A percentile compares a stretch with the other conserved stretches of the same genome.
Conservation (phyloP, 2,329 filamentous ascomycete species). For the Delphinella strobiligena region DNA sequence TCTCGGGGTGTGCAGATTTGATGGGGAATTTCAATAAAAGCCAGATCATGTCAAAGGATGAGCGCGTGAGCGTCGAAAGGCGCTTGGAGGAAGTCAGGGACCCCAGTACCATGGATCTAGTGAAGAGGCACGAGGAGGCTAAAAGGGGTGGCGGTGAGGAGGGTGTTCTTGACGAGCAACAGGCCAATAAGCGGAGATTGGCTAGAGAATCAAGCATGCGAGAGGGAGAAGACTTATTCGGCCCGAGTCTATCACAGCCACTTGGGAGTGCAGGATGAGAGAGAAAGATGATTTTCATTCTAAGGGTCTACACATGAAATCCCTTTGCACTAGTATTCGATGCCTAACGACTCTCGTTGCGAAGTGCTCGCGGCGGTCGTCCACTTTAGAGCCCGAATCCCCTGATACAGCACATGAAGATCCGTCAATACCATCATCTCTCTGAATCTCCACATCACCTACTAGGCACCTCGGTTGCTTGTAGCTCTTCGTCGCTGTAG, state of each 20-base stretch:
- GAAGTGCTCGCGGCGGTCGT: neutral
- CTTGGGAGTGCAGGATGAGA: neutral
- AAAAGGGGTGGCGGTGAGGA: constrained; percentile 29
- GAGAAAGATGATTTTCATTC: too few species aligned
- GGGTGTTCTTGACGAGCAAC: constrained; percentile 26
- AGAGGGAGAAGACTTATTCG: constrained; percentile 33
- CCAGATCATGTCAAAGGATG: constrained; percentile 19
- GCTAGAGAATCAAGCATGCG: constrained; percentile 27
- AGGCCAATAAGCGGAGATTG: constrained; percentile 32
- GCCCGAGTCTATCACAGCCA: constrained; percentile 15
- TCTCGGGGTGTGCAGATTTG: constrained; percentile 28
- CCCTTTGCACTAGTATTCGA: too few species aligned
- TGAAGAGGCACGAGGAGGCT: constrained; percentile 54
- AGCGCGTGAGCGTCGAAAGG: constrained; percentile 36
- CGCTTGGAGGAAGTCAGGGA: constrained; percentile 66
- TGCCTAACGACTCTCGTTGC: neutral
- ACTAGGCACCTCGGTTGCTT: too few species aligned
- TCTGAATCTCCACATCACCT: too few species aligned
- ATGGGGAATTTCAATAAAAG: constrained; percentile 19
- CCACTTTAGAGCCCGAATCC: neutral
- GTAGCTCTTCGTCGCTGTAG: too few species aligned
- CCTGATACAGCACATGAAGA: too few species aligned
- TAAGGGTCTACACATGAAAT: too few species aligned
- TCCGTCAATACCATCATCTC: too few species aligned
- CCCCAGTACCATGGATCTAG: constrained; percentile 60